A percentile compares a stretch with the other conserved stretches of the same genome.
Conservation (phyloP, 805 yeast species). For the Monosporozyma unispora region DNA sequence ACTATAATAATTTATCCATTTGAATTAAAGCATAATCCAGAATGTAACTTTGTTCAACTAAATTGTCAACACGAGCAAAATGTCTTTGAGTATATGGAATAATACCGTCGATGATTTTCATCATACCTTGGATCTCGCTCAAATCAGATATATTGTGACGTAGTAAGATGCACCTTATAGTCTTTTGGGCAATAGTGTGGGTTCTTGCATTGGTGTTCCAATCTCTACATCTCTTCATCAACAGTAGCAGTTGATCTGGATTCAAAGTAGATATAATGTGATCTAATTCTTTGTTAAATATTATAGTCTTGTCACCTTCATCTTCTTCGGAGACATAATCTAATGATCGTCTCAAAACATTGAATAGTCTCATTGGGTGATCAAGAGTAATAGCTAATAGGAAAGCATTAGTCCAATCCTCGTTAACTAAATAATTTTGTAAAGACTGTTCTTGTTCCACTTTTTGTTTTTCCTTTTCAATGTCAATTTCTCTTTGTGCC, state of each 20-base stretch:
- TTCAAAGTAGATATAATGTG: constrained; percentile 47
- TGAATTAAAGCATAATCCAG: constrained; percentile 77
- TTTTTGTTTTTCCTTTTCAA: constrained; percentile 41
- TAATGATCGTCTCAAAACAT: constrained; percentile 59
- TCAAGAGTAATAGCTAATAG: constrained; percentile 75
- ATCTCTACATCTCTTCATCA: constrained; percentile 74
- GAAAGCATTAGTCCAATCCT: constrained; percentile 86
- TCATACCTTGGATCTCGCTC: constrained; percentile 57
- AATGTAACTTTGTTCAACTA: constrained; percentile 77
- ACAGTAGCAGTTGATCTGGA: constrained; percentile 46
- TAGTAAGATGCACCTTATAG: constrained; percentile 56
- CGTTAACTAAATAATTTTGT: constrained; percentile 57
- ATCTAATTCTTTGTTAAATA: constrained; percentile 47
- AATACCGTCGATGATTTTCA: constrained; percentile 61
- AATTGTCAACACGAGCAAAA: constrained; percentile 60
- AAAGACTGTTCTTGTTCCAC: constrained; percentile 87
- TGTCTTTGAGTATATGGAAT: constrained; percentile 88
- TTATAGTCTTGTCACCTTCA: constrained; percentile 7
- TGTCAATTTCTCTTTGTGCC: constrained; percentile 47
- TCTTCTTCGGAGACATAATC: constrained; percentile 35
- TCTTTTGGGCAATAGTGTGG: constrained; percentile 70
- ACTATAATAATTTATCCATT: constrained; percentile 43
- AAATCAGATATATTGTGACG: constrained; percentile 47
- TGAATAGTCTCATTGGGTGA: constrained; percentile 82
- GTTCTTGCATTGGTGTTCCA: constrained; percentile 91